Evolutionary conservation across 768 basidiomycete species (phyloP), one percentile per base, ranked within the genome.

Genomic region (Lactarius evosmus): DNA sequence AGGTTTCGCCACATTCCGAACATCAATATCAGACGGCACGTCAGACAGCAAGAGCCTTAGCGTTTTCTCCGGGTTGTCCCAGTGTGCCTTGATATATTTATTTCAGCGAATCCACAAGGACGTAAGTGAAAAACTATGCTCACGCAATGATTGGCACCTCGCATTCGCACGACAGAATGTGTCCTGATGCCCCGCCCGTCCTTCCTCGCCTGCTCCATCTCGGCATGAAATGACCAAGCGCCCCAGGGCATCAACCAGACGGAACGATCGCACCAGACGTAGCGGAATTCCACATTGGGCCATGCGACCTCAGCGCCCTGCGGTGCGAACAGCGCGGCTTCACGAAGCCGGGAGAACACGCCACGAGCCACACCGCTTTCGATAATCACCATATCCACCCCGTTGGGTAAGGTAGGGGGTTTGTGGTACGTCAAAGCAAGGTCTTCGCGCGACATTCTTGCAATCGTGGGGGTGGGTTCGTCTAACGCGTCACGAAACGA

Each of bases 211-310:
- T 27, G 19, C 8, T 30, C 29, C 0, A n/a, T 22, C 32, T 54
- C 53, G 4, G 53, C 32, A 11, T 6, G 1, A 22, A 54, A 34
- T 14, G 32, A 9, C 53, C n/a, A 33, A 3, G 3, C 19, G n/a
- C 53, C 53, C 53, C 7, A 54, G 4, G 4, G 7, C 29, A 34
- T 54, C 32, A 33, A 7, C 53, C 53, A 54, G 32, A 32, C 33
- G 9, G 53, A 54, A 30, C 32, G 32, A 30, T 54, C 53, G 53
- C 53, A 54, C 32, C 32, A 54, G 11, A 54, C 9, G 32, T 34
- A 54, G 33, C 53, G 53, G 53, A 54, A 54, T 34, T 54, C 53
- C 22, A 54, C 53, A 12, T 54, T 14, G 33, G 30, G 11, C 53
- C 53, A 54, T 11, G 14, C 32, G 27, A n/a, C 19, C 53, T 33